A percentile compares a stretch with the other conserved stretches of the same genome.
phyloP scores from a whole-genome alignment of 2,329 filamentous ascomycete species.

The Hyphodiscus sp. region DNA sequence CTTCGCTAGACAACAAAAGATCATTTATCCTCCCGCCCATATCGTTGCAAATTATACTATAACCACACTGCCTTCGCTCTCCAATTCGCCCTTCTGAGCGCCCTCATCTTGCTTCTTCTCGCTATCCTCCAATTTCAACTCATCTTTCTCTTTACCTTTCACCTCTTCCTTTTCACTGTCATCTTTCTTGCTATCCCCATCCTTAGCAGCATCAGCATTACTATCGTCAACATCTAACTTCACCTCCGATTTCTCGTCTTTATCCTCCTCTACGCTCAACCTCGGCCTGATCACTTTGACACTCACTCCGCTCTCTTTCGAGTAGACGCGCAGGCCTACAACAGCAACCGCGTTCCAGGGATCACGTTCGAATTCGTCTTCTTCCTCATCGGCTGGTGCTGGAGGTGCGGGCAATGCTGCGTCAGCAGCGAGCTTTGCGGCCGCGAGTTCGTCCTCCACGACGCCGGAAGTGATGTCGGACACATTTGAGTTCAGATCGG shows the following conservation, averaged over 20 bases:
- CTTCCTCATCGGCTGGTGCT: slow-evolving; percentile 38
- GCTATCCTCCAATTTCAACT: background rate
- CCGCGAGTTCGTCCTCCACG: slow-evolving; percentile 16
- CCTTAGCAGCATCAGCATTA: slow-evolving; percentile 37
- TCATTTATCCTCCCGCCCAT: no score
- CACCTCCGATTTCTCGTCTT: slow-evolving; percentile 13
- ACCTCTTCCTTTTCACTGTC: slow-evolving; percentile 3
- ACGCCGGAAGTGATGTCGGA: slow-evolving; percentile 14
- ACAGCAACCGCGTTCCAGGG: slow-evolving; percentile 60
- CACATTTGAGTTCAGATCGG: slow-evolving; percentile 17
- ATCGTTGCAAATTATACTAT: background rate
- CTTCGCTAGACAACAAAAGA: no score
- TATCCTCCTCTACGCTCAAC: slow-evolving; percentile 17
- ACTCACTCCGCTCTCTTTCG: slow-evolving; percentile 35
- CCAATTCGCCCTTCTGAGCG: background rate
- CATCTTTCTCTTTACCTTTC: background rate
- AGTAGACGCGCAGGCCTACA: slow-evolving; percentile 55
- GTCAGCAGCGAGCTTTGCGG: slow-evolving; percentile 15
- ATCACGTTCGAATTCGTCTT: slow-evolving; percentile 48
- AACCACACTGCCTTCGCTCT: slow-evolving; percentile 5
- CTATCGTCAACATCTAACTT: slow-evolving; percentile 41
- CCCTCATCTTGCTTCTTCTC: background rate
- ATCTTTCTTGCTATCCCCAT: slow-evolving; percentile 5
- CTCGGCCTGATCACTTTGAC: slow-evolving; percentile 22
- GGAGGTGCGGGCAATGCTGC: slow-evolving; percentile 20